A percentile compares a stretch with the other conserved stretches of the same genome.
phyloP scores from a whole-genome alignment of 352 stramenopile genomes.

The Albugo candida region DNA sequence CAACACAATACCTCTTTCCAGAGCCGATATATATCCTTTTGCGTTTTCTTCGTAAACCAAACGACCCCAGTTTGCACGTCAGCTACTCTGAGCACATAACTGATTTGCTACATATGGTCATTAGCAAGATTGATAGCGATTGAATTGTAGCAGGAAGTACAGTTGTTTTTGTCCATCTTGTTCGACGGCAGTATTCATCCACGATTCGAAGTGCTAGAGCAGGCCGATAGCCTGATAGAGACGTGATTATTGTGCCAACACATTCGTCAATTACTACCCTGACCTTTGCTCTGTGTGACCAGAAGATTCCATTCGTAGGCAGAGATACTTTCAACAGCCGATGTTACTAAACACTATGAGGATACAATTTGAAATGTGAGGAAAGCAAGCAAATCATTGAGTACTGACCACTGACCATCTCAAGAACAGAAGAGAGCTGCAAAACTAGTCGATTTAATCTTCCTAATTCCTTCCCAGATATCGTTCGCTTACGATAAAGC shows the following conservation, averaged over 20 bases:
- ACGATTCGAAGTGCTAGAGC: conserved; percentile 60
- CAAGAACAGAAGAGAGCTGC: too few species aligned
- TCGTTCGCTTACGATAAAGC: conserved; percentile 60
- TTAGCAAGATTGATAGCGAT: neutral
- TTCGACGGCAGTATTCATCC: neutral
- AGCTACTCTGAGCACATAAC: conserved; percentile 61
- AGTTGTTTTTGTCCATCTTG: too few species aligned
- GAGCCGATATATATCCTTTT: conserved; percentile 64
- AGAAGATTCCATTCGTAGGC: conserved; percentile 72
- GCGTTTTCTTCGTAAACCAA: conserved; percentile 63
- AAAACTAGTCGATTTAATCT: conserved; percentile 42
- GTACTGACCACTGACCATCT: conserved; percentile 54
- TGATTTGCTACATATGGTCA: conserved; percentile 18
- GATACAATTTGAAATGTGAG: neutral
- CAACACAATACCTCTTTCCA: conserved; percentile 27
- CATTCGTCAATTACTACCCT: neutral
- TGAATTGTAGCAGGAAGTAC: too few species aligned
- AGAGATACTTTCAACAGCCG: conserved; percentile 29
- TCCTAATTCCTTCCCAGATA: conserved; percentile 62
- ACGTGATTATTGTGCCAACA: neutral
- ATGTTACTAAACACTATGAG: neutral
- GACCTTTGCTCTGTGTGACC: conserved; percentile 63
- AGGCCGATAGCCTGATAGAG: conserved; percentile 37
- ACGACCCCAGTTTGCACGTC: conserved; percentile 71
- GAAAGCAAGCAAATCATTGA: conserved; percentile 17